Percentiles rank a stretch among this genome's conserved stretches.
phyloP scores from a whole-genome alignment of 2,329 filamentous ascomycete species.

The Neopestalotiopsis clavispora region DNA sequence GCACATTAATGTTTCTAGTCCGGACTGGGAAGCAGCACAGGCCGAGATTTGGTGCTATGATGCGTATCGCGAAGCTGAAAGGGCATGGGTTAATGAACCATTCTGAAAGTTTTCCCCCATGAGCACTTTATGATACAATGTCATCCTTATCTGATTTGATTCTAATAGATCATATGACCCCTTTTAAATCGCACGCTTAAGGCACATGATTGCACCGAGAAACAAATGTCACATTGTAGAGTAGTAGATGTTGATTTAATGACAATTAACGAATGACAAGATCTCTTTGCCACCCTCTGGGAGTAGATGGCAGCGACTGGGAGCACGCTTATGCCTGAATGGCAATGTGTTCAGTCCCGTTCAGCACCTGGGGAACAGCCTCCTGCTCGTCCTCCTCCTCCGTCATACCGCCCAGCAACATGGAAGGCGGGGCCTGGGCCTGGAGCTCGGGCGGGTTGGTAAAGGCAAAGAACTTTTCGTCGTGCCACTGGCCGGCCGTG shows the following conservation, averaged over 20 bases:
- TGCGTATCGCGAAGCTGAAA: neutral
- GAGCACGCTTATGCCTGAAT: neutral
- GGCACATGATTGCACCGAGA: too few species aligned
- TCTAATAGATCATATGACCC: too few species aligned
- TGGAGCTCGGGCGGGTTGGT: conserved; percentile 48
- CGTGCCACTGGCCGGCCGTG: conserved; percentile 59
- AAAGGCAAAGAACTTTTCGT: conserved; percentile 59
- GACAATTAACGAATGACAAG: neutral
- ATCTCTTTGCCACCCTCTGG: neutral
- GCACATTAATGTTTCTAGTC: neutral
- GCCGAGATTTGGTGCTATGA: neutral
- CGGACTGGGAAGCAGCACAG: neutral
- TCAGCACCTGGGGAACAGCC: neutral
- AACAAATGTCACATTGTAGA: too few species aligned
- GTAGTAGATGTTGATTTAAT: neutral
- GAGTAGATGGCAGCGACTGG: neutral
- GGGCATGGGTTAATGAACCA: neutral
- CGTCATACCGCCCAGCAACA: conserved; percentile 57
- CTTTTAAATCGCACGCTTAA: too few species aligned
- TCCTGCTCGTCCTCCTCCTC: conserved; percentile 38
- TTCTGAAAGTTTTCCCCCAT: neutral
- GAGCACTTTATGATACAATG: too few species aligned
- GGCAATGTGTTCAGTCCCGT: neutral
- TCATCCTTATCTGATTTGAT: too few species aligned
- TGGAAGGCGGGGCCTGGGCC: conserved; percentile 51